These are phyloP conservation scores for Xylaria intraflava DNA, from an alignment of 495 filamentous ascomycete genomes.

Conservation along the genomic window DNA sequence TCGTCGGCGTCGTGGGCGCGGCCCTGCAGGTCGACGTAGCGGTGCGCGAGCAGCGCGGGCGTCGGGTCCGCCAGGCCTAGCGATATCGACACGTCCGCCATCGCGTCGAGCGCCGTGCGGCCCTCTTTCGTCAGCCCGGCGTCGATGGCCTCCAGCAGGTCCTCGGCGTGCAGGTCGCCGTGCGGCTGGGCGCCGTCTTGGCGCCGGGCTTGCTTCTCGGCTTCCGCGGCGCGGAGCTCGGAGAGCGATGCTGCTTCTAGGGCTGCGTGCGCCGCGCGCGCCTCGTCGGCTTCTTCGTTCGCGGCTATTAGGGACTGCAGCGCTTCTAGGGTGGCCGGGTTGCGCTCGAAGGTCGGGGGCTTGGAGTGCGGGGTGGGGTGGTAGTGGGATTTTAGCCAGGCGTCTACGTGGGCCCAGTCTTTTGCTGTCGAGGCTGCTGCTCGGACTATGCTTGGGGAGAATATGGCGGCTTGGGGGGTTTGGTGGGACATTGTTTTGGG, in stretches of 20 bases:
- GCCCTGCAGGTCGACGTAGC: slow-evolving; percentile 34
- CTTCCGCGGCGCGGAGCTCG: slow-evolving; percentile 44
- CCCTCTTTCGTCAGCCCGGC: slow-evolving; percentile 40
- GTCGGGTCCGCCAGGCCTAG: slow-evolving; percentile 23
- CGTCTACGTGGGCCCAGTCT: slow-evolving; percentile 83
- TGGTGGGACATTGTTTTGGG: slow-evolving; percentile 43
- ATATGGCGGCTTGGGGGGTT: slow-evolving; percentile 51
- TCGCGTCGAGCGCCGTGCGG: slow-evolving; percentile 31
- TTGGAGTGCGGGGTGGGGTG: slow-evolving; percentile 18
- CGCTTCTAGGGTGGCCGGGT: slow-evolving; percentile 70
- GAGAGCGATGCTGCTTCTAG: slow-evolving; percentile 56
- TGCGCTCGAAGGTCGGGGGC: slow-evolving; percentile 68
- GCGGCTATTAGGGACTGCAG: slow-evolving; percentile 67
- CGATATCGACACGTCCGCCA: slow-evolving; percentile 33
- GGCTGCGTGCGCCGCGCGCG: slow-evolving; percentile 50
- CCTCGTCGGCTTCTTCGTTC: slow-evolving; percentile 80
- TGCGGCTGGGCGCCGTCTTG: neutral
- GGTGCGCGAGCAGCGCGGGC: slow-evolving; percentile 22
- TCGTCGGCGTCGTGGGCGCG: slow-evolving; percentile 36
- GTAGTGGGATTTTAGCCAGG: slow-evolving; percentile 69
- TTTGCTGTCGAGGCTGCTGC: slow-evolving; percentile 59
- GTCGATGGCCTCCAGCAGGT: slow-evolving; percentile 31
- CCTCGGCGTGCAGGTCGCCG: slow-evolving; percentile 12
- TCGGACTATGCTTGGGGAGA: slow-evolving; percentile 64
- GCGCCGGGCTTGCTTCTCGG: slow-evolving; percentile 22